Evolutionary conservation across 805 yeast genomes (phyloP).

Genomic region (Candida coquimbonensis): DNA sequence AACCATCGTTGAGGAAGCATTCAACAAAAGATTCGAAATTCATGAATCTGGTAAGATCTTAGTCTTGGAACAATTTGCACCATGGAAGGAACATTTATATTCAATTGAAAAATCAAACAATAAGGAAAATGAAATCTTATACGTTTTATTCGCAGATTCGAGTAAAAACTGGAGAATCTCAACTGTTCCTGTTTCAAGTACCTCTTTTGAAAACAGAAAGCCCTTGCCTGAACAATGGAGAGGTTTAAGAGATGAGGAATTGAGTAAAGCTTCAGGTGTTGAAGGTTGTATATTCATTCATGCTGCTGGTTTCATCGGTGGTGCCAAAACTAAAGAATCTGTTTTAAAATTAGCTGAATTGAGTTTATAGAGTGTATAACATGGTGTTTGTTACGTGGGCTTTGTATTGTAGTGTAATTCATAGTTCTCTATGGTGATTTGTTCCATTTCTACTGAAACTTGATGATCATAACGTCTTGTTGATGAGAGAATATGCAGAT

Average conservation of each 20-base stretch:
- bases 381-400: too few species aligned
- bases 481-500: too few species aligned
- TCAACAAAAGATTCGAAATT: constrained; percentile 47
- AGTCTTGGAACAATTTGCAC: constrained; percentile 69
- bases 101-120: constrained; percentile 56
- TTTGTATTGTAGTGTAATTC: too few species aligned
- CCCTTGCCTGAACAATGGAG: constrained; percentile 90
- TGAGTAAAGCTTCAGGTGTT: constrained; percentile 70
- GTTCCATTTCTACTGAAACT: too few species aligned
- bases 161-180: constrained; percentile 75
- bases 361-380: constrained; percentile 21
- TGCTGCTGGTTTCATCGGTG: constrained; percentile 97
- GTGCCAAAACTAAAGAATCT: constrained; percentile 73
- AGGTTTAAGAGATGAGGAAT: constrained; percentile 87
- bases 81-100: constrained; percentile 94
- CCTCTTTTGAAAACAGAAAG: constrained; percentile 78
- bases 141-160: constrained; percentile 78
- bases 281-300: constrained; percentile 87
- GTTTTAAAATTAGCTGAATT: constrained; percentile 66
- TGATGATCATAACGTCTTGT: too few species aligned
- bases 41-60: constrained; percentile 70
- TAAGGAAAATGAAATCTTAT: constrained; percentile 52
- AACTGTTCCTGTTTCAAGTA: constrained; percentile 76
- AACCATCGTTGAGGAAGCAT: constrained; percentile 64
- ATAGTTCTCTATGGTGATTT: not conserved